Base-by-base conservation (phyloP, 768 basidiomycete species). In the Leccinum broughii region DNA sequence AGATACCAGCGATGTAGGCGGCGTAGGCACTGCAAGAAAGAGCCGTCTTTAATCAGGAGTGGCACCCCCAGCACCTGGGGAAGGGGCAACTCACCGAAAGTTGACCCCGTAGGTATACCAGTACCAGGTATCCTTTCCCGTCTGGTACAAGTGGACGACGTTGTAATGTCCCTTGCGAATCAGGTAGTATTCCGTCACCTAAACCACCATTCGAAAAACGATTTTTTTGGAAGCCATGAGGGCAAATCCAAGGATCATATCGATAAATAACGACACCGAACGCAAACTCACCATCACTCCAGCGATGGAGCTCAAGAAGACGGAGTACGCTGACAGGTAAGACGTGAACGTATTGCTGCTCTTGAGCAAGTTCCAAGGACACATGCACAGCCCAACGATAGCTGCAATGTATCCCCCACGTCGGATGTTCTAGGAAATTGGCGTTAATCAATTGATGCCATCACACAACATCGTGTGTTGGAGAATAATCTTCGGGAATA, bases 341-440 rank as follows among this genome's bases (percentile, higher is more conserved):
- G 88, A 88, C 4, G 89, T 87, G 74, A 93, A 93, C 62, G 77
- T 81, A 68, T 86, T 92, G 73, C 86, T 88, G 61, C 78, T 84
- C 71, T 87, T 85, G 64, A 90, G 78, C 37, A 92, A 68, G 66
- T 89, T 88, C 90, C 90, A 91, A 2, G 88, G 90, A 39, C 86
- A 82, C 78, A 90, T 90, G 72, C 79, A 83, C 34, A 92, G 68
- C 5, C 91, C 91, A 44, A 91, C 85, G 51, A 88, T 78, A 8
- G 90, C 90, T n/a, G 87, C 88, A 51, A 93, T 75, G 74, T 89
- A 95, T 15, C 92, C 91, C 30, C 93, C 92, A 20, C 92, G 83
- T 22, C 92, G 85, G 69, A 94, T 93, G 69, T 89, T 92, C 85
- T 88, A 59, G 10, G 53, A 9, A 30, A 46, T 46, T 28, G 51